Base-by-base conservation (phyloP, 306 rosid genomes). In the Medicago arabica region DNA sequence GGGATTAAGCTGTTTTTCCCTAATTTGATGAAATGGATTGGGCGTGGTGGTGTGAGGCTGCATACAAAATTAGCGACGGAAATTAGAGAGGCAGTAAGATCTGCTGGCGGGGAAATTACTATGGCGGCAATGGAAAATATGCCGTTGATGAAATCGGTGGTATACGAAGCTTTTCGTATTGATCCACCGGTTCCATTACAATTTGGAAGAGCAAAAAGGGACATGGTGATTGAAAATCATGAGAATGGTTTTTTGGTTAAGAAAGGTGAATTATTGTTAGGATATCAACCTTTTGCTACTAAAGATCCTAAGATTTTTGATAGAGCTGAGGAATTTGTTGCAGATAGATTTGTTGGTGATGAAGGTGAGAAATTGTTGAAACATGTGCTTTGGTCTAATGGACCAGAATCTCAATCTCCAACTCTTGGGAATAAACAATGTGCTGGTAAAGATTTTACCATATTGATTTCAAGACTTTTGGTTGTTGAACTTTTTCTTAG, bases 361-460 rank as follows among this genome's bases (percentile, higher is more conserved):
- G 96, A 86, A 18, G 99, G 98, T 0, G 98, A 92, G 83, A 78
- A 67, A 80, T 57, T 95, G 36, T 77, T 95, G 68, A 81, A 90
- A 51, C 86, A 95, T 67, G 99, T 95, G 80, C 17, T 95, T 0
- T 95, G 99, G 99, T 92, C 97, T 8, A 95, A 95, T 54, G 99
- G 99, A 0, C 96, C 91, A 0, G 96, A 95, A 73, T 84, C 85
- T 0, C 83, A 84, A 9, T 41, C 18, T 0, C 97, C 99, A 0
- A 67, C 77, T 0, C 70, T 82, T 0, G 85, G 61, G 2, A 81
- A 95, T 78, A 95, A 95, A 66, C 99, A 95, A 69, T 95, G 99
- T 55, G 99, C 88, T 0, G 99, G 99, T 2, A 95, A 95, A 23
- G 97, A 90, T 34, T 90, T 95, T 2, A 90, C 88, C 18, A 77